These are phyloP conservation scores for Nannochloropsis oceanica DNA, from an alignment of 108 stramenopile genomes.

Conservation along the genomic window DNA sequence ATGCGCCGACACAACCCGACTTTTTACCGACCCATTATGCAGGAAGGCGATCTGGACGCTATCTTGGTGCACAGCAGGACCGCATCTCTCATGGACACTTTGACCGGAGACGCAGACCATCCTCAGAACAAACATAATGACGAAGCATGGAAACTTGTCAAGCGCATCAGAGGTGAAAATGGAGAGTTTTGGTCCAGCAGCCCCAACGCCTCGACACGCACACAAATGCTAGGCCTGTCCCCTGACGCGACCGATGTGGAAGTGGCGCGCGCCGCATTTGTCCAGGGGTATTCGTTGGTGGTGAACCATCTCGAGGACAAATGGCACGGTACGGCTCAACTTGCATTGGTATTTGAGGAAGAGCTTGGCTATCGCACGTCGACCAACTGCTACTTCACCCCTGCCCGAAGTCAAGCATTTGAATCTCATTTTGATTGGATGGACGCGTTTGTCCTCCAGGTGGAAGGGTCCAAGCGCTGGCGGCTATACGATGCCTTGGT, in stretches of 20 bases:
- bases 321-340: background rate
- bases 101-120: background rate
- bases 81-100: background rate
- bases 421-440: constrained; percentile 31
- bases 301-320: constrained; percentile 15
- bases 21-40: background rate
- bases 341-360: constrained; percentile 3
- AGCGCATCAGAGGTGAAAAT: background rate
- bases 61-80: background rate
- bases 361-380: constrained; percentile 17
- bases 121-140: background rate
- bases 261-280: constrained; percentile 3
- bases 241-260: background rate
- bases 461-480: constrained; percentile 22
- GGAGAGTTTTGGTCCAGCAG: background rate
- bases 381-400: constrained; percentile 24
- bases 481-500: constrained; percentile 21
- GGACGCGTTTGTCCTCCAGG: constrained; percentile 21
- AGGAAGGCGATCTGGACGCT: background rate
- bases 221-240: background rate
- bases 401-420: constrained; percentile 9
- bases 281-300: constrained; percentile 2
- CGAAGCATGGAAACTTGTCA: background rate
- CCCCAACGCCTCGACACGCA: background rate
- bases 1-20: background rate